phyloP scores from a whole-genome alignment of 805 yeast genomes.

The Yamadazyma tumulicola region DNA sequence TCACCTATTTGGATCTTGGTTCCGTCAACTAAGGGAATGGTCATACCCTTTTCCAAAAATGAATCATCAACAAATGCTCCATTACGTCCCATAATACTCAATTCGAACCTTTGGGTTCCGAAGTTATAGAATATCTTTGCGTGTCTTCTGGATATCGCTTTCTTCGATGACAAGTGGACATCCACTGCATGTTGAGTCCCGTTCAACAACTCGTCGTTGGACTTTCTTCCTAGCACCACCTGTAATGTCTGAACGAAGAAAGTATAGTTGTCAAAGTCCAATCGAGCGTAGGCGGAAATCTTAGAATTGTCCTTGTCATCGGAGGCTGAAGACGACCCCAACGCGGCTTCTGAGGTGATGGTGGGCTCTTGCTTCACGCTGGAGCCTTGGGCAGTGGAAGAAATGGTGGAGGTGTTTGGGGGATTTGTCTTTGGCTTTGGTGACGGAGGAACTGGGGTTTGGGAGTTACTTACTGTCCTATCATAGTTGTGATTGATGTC shows the following conservation, averaged over 20 bases:
- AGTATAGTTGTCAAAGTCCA: slow-evolving; percentile 90
- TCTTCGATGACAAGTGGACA: slow-evolving; percentile 87
- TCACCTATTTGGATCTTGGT: slow-evolving; percentile 91
- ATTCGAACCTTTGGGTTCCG: slow-evolving; percentile 91
- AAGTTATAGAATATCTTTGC: slow-evolving; percentile 96
- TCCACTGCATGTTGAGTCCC: slow-evolving; percentile 76
- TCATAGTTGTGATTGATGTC: not conserved
- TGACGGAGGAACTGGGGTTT: not conserved
- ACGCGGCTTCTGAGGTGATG: slow-evolving; percentile 13
- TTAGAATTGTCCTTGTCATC: slow-evolving; percentile 17
- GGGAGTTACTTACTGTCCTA: not conserved
- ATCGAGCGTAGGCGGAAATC: slow-evolving; percentile 63
- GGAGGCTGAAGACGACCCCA: slow-evolving; percentile 7
- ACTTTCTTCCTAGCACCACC: slow-evolving; percentile 86
- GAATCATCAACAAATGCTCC: slow-evolving; percentile 95
- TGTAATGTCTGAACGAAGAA: slow-evolving; percentile 96
- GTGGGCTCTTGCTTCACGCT: slow-evolving; percentile 4
- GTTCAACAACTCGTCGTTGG: slow-evolving; percentile 48
- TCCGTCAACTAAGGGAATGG: slow-evolving; percentile 80
- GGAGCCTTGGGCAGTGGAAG: not conserved
- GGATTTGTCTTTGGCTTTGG: too few species aligned
- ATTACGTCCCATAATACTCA: slow-evolving; percentile 87
- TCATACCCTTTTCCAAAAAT: slow-evolving; percentile 86
- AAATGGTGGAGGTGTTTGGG: not conserved
- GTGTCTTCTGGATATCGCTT: slow-evolving; percentile 90